Conservation (phyloP, 1,139 yeast species). For the Ogataea hybrid region DNA sequence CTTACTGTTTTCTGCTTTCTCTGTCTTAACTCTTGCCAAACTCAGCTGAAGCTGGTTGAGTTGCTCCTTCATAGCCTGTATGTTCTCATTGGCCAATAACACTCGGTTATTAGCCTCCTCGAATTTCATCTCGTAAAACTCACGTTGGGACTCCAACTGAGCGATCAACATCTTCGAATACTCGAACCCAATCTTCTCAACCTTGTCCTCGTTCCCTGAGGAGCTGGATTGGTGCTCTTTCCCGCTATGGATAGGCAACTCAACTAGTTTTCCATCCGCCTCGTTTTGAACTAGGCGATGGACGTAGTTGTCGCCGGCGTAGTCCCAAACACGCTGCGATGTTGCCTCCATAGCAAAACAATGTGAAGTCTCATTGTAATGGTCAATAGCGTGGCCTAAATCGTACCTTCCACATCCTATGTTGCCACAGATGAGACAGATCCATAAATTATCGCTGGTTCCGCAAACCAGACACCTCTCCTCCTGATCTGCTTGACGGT, state of each 20-base stretch:
- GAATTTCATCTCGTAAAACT: slow-evolving; percentile 62
- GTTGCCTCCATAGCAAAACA: slow-evolving; percentile 89
- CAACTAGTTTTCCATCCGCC: slow-evolving; percentile 81
- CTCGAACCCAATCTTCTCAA: slow-evolving; percentile 59
- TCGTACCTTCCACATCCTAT: slow-evolving; percentile 91
- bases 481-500: slow-evolving; percentile 20
- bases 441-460: slow-evolving; percentile 75
- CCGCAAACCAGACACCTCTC: slow-evolving; percentile 53
- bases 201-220: slow-evolving; percentile 35
- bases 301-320: slow-evolving; percentile 88
- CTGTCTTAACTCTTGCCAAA: slow-evolving; percentile 17
- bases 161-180: slow-evolving; percentile 76
- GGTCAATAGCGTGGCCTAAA: slow-evolving; percentile 82
- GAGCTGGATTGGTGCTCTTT: slow-evolving; percentile 12
- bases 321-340: slow-evolving; percentile 93
- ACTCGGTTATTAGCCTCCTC: slow-evolving; percentile 20
- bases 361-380: slow-evolving; percentile 75
- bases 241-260: slow-evolving; percentile 44
- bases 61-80: slow-evolving; percentile 38
- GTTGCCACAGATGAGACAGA: slow-evolving; percentile 85
- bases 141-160: slow-evolving; percentile 87
- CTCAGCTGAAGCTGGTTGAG: slow-evolving; percentile 33
- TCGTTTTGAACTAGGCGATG: slow-evolving; percentile 85
- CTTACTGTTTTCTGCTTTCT: slow-evolving; percentile 2
- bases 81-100: slow-evolving; percentile 17